Conservation (phyloP, 192 early-diverging fungal genomes). For the Umbelopsis sp. region DNA sequence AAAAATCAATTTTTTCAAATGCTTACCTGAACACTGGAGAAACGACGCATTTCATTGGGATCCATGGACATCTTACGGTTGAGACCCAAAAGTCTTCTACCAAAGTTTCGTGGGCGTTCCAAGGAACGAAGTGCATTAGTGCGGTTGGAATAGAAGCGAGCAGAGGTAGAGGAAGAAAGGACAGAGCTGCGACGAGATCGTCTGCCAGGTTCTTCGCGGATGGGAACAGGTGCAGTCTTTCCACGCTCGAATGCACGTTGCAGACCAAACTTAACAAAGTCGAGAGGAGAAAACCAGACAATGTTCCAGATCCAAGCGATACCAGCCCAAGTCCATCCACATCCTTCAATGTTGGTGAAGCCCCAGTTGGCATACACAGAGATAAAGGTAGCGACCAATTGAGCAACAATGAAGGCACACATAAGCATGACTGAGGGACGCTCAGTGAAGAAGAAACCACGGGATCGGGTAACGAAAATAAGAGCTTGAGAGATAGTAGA, state of each 20-base stretch:
- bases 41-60: constrained; percentile 67
- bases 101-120: constrained; percentile 38
- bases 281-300: constrained; percentile 75
- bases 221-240: constrained; percentile 15
- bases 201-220: background rate
- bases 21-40: constrained; percentile 71
- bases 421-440: constrained; percentile 67
- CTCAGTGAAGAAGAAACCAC: constrained; percentile 72
- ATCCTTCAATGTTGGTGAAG: constrained; percentile 68
- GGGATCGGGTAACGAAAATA: constrained; percentile 77
- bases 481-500: constrained; percentile 78
- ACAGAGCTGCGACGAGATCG: constrained; percentile 29
- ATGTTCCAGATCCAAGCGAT: constrained; percentile 80
- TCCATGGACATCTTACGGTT: constrained; percentile 65
- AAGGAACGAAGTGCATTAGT: constrained; percentile 34
- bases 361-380: constrained; percentile 83
- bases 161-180: constrained; percentile 26
- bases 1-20: background rate
- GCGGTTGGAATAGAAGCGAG: constrained; percentile 37
- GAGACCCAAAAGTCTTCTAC: constrained; percentile 33
- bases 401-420: constrained; percentile 68
- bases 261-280: constrained; percentile 77
- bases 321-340: constrained; percentile 74
- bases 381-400: constrained; percentile 78
- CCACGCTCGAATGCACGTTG: constrained; percentile 56